Percentiles rank a stretch among this genome's conserved stretches.
phyloP scores from a whole-genome alignment of 192 early-diverging fungal genomes.

The Podila minutissima region DNA sequence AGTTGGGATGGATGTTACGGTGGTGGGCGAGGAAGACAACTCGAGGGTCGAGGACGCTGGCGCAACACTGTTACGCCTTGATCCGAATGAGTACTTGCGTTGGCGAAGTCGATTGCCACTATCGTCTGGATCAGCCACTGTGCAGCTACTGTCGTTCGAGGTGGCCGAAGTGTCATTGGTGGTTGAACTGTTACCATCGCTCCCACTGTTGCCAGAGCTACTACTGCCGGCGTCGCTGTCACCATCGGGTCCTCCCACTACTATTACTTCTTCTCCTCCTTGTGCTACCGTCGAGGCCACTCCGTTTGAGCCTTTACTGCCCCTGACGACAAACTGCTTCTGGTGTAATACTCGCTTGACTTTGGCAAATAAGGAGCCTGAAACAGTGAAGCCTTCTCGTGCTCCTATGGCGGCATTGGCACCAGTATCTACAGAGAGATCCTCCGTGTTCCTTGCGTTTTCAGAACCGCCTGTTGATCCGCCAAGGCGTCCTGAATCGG shows the following conservation, averaged over 20 bases:
- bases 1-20: background rate
- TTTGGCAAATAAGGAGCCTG: slow-evolving; percentile 30
- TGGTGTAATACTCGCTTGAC: slow-evolving; percentile 25
- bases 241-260: background rate
- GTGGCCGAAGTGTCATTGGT: background rate
- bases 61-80: slow-evolving; percentile 4
- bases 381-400: slow-evolving; percentile 34
- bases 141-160: slow-evolving; percentile 31
- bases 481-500: too few species aligned
- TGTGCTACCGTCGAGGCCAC: background rate
- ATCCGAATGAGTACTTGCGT: slow-evolving; percentile 27
- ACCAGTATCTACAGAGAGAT: background rate
- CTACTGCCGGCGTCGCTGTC: background rate
- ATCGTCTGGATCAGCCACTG: slow-evolving; percentile 28
- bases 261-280: background rate
- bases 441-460: background rate
- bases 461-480: background rate
- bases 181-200: background rate
- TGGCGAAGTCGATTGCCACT: slow-evolving; percentile 6
- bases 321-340: background rate
- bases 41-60: background rate
- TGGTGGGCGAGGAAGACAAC: background rate
- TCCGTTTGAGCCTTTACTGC: slow-evolving; percentile 8
- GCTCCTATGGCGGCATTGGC: background rate
- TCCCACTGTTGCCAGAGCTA: background rate